phyloP scores from a whole-genome alignment of 2,329 filamentous ascomycete genomes.

The Lasiodiplodia gonubiensis region DNA sequence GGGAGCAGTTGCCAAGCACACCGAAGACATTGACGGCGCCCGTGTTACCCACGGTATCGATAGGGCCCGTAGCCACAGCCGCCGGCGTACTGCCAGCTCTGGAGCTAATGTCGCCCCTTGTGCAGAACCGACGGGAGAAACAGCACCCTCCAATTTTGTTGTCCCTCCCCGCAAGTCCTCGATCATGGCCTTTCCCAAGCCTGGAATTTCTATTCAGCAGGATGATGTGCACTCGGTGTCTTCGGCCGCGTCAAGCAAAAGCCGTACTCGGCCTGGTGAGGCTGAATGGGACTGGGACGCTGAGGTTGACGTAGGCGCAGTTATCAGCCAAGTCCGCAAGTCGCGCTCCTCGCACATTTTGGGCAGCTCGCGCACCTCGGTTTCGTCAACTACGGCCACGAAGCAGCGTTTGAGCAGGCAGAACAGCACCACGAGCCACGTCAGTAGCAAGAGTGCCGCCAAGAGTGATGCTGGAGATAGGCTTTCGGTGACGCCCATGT shows the following conservation, averaged over 20 bases:
- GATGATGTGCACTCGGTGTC: conserved; percentile 34
- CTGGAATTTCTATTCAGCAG: background rate
- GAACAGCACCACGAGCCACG: conserved; percentile 24
- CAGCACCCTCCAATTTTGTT: background rate
- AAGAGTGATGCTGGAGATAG: conserved; percentile 1
- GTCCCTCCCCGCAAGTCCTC: background rate
- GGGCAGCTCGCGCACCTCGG: conserved; percentile 5
- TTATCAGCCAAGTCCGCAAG: conserved; percentile 18
- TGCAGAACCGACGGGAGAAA: background rate
- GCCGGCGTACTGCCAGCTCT: conserved; percentile 44
- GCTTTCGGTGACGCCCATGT: background rate
- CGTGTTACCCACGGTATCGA: background rate
- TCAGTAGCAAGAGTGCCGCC: conserved; percentile 6
- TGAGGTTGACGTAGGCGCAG: conserved; percentile 8
- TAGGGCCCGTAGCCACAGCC: conserved; percentile 33
- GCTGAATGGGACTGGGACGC: conserved; percentile 5
- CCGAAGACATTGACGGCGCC: background rate
- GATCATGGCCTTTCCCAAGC: background rate
- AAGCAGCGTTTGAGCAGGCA: conserved; percentile 4
- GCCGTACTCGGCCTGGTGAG: background rate
- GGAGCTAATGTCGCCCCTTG: conserved; percentile 38
- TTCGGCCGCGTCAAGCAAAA: conserved; percentile 30
- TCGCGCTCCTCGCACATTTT: conserved; percentile 8
- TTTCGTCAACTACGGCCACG: background rate
- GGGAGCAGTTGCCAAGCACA: background rate